These are phyloP conservation scores for Amesomyces nigricolor DNA, from an alignment of 2,329 filamentous ascomycete genomes.

Conservation along the genomic window DNA sequence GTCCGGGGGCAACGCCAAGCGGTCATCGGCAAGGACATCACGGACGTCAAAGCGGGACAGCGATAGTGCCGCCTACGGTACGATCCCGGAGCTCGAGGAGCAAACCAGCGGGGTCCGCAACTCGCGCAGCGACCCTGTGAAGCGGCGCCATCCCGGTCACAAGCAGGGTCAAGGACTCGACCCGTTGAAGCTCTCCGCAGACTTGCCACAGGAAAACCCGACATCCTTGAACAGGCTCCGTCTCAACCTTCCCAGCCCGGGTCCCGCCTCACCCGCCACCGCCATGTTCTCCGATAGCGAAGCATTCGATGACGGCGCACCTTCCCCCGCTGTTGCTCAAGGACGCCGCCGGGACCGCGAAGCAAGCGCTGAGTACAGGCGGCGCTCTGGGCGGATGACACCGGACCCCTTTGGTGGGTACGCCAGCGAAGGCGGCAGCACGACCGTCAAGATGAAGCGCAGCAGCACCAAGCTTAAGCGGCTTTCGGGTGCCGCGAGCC, in stretches of 20 bases:
- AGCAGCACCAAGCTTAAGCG: constrained; percentile 55
- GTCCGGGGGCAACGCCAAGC: constrained; percentile 46
- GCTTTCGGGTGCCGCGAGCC: constrained; percentile 45
- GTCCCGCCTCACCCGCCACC: constrained; percentile 20
- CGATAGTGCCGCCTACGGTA: constrained; percentile 34
- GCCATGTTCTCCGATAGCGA: constrained; percentile 31
- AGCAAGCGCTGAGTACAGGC: constrained; percentile 43
- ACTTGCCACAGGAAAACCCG: constrained; percentile 19
- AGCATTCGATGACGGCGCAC: constrained; percentile 57
- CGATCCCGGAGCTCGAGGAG: constrained; percentile 33
- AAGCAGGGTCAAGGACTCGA: constrained; percentile 20
- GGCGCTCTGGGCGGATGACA: constrained; percentile 44
- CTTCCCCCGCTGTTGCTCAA: constrained; percentile 63
- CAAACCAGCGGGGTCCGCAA: constrained; percentile 12
- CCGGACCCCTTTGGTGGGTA: constrained; percentile 42
- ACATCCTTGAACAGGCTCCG: constrained; percentile 15
- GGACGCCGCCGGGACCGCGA: constrained; percentile 46
- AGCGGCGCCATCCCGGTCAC: constrained; percentile 12
- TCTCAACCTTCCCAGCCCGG: constrained; percentile 14
- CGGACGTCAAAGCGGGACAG: constrained; percentile 44
- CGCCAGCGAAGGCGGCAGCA: constrained; percentile 23
- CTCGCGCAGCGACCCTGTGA: constrained; percentile 16
- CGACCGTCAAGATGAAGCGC: constrained; percentile 42
- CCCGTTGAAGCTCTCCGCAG: constrained; percentile 21
- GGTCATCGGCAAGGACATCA: constrained; percentile 46